A percentile compares a stretch with the other conserved stretches of the same genome.
phyloP scores from a whole-genome alignment of 768 basidiomycete species.

The Pleurotus pulmonarius region DNA sequence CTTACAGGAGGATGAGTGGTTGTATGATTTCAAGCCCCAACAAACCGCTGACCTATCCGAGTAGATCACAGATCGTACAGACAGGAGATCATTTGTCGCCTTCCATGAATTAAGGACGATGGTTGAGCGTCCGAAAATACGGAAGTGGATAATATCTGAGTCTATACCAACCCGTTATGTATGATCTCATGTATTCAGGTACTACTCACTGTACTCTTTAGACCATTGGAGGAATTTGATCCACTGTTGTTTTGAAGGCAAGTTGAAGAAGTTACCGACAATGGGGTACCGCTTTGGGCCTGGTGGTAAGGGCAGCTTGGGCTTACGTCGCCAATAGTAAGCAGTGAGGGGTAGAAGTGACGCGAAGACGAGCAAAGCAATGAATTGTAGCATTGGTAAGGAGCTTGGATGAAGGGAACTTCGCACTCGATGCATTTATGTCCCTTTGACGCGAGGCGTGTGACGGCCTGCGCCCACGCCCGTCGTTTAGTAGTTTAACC shows the following conservation, averaged over 20 bases:
- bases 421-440: no score
- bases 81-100: slow-evolving; percentile 34
- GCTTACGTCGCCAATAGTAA: not conserved
- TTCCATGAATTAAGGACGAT: slow-evolving; percentile 32
- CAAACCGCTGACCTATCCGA: slow-evolving; percentile 27
- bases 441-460: no score
- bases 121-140: slow-evolving; percentile 24
- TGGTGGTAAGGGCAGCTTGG: slow-evolving; percentile 31
- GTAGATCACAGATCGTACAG: slow-evolving; percentile 37
- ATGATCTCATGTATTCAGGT: not conserved
- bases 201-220: not conserved
- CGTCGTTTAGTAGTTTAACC: no score
- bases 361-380: no score
- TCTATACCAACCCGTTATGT: slow-evolving; percentile 12
- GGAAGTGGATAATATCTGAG: slow-evolving; percentile 26
- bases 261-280: slow-evolving; percentile 50
- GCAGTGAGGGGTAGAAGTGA: no score
- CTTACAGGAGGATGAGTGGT: not conserved
- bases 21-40: not conserved
- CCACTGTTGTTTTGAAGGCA: slow-evolving; percentile 50
- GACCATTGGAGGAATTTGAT: slow-evolving; percentile 46
- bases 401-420: no score
- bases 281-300: slow-evolving; percentile 52
- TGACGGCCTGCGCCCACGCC: no score
- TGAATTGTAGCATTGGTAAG: no score